These are phyloP conservation scores for Phytophthora litchii DNA, from an alignment of 352 stramenopile species.

Conservation along the genomic window DNA sequence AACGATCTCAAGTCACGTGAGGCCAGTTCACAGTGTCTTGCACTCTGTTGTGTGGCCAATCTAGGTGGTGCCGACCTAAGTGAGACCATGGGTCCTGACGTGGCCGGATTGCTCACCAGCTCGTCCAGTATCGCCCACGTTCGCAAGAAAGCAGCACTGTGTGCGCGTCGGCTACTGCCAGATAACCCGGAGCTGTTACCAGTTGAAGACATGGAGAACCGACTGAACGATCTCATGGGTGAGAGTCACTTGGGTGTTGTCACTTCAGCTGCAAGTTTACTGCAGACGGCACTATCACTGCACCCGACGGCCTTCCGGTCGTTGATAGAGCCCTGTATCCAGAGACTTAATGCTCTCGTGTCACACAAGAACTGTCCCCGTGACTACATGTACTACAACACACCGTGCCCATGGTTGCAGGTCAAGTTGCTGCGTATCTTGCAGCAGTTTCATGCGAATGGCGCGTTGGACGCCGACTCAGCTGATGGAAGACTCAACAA, in stretches of 20 bases:
- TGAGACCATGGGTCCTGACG: conserved; percentile 93
- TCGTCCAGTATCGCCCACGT: conserved; percentile 93
- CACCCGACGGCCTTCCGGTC: conserved; percentile 90
- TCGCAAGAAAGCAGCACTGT: conserved; percentile 97
- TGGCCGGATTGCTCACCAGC: conserved; percentile 93
- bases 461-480: conserved; percentile 58
- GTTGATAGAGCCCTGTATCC: conserved; percentile 93
- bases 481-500: conserved; percentile 43
- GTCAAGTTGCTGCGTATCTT: conserved; percentile 93
- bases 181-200: conserved; percentile 93
- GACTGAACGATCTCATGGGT: conserved; percentile 84
- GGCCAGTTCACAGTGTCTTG: conserved; percentile 92
- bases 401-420: conserved; percentile 96
- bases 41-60: conserved; percentile 96
- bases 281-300: conserved; percentile 92
- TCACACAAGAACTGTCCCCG: conserved; percentile 93
- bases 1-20: conserved; percentile 94
- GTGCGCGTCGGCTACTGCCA: conserved; percentile 92
- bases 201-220: conserved; percentile 74
- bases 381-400: conserved; percentile 98
- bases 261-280: conserved; percentile 91
- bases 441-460: conserved; percentile 85
- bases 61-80: conserved; percentile 95
- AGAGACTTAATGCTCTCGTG: conserved; percentile 92
- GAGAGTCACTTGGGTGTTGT: conserved; percentile 95